Conservation (phyloP, 78 protist genomes). For the Pelomyxa schiedti region DNA sequence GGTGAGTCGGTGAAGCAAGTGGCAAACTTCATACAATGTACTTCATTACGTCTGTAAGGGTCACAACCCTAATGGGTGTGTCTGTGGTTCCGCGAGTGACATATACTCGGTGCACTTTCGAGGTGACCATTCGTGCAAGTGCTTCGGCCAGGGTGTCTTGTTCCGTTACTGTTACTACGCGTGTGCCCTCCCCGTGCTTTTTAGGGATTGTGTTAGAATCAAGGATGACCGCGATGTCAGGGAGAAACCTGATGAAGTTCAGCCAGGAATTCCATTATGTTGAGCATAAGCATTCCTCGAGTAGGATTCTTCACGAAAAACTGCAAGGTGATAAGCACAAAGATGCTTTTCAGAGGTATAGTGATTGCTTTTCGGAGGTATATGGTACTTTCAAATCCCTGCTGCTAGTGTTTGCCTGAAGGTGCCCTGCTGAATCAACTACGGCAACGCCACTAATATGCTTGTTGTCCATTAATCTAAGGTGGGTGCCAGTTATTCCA, state of each 20-base stretch:
- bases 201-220: no score
- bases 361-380: no score
- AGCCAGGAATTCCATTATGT: not conserved
- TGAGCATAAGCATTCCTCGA: not conserved
- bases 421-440: not conserved
- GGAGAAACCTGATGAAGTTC: no score
- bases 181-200: not conserved
- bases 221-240: no score
- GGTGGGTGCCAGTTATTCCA: no score
- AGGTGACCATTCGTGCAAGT: not conserved
- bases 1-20: no score
- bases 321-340: no score
- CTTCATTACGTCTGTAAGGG: not conserved
- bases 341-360: no score
- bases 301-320: not conserved
- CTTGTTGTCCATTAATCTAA: slow-evolving; percentile 13
- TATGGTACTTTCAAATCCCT: slow-evolving; percentile 14
- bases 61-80: not conserved
- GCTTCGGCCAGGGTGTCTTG: not conserved
- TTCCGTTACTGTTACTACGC: not conserved
- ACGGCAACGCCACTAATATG: slow-evolving; percentile 28
- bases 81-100: not conserved
- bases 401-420: slow-evolving; percentile 20
- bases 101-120: not conserved
- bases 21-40: not conserved